Percentiles rank a stretch among this genome's conserved stretches.
Conservation (phyloP, 306 rosid genomes). For the Fagus sylvatica region DNA sequence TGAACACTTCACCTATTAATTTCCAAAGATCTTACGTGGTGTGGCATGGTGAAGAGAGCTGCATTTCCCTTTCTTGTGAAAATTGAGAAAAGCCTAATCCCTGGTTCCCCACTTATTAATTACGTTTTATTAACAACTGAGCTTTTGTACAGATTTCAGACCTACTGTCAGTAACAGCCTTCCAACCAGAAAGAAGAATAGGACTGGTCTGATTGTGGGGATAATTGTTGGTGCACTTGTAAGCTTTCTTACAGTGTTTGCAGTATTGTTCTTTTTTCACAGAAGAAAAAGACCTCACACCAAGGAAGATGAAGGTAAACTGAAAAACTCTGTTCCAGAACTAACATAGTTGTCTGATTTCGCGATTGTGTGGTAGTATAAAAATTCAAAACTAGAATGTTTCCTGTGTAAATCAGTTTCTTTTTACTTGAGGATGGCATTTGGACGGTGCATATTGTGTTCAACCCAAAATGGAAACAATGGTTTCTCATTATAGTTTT, state of each 20-base stretch:
- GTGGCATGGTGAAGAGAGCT: background rate
- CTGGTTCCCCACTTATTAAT: background rate
- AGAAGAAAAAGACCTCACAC: slow-evolving; percentile 43
- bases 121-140: slow-evolving; percentile 11
- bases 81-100: background rate
- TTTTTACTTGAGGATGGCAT: background rate
- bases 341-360: background rate
- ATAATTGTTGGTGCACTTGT: slow-evolving; percentile 60
- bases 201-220: slow-evolving; percentile 59
- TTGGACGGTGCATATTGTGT: background rate
- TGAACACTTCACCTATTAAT: background rate
- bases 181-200: slow-evolving; percentile 49
- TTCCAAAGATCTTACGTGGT: background rate
- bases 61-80: background rate
- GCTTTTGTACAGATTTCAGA: slow-evolving; percentile 50
- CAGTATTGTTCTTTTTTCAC: slow-evolving; percentile 29
- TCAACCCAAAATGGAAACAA: background rate
- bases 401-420: background rate
- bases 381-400: background rate
- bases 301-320: slow-evolving; percentile 56
- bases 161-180: slow-evolving; percentile 63
- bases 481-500: background rate
- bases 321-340: background rate
- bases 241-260: slow-evolving; percentile 34
- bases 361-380: background rate